Base-by-base conservation (phyloP, 495 filamentous ascomycete species). In the Trichoderma parareesei region DNA sequence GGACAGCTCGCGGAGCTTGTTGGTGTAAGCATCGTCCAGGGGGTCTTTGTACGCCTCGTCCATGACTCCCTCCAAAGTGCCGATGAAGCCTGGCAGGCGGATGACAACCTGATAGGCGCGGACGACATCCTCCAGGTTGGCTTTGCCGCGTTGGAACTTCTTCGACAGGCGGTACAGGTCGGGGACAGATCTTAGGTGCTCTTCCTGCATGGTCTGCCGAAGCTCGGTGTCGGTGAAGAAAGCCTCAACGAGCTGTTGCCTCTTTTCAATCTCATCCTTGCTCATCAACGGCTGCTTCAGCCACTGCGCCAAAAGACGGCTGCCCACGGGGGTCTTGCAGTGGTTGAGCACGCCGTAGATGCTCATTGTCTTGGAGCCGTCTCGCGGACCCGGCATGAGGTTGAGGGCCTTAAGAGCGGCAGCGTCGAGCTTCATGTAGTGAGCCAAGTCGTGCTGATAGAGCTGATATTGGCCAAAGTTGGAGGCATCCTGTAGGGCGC, bases 401-500 rank as follows among this genome's bases (percentile, higher is more conserved):
- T 98, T 99, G 57, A 99, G 82, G 13, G 94, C 94, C 66, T 93
- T 91, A 16, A 99, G 78, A 2, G 94, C 94, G 5, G 94, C 91
- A 13, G 95, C 90, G 79, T 99, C 94, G 13, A 99, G 85, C 76
- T 97, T 98, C 94, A 99, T 99, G 70, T 91, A 99, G 71, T 99
- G 94, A 11, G 92, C 88, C 38, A 99, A 76, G 72, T 99, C 95
- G 75, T 98, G 95, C 71, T 99, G 94, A 70, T 97, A 98, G 35
- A 99, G 85, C 69, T 93, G 91, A 71, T 92, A 99, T 72, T 98
- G 92, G 2, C 94, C 94, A 73, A 96, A 97, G 73, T 99, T 98
- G 27, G 90, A 90, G 16, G 90, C 77, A 70, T 99, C 95, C 35
- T 91, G 88, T 76, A 99, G 77, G 3, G 95, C 88, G 16, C 88